A percentile compares a stretch with the other conserved stretches of the same genome.
Evolutionary conservation across 2,329 filamentous ascomycete genomes (phyloP).

Genomic region (Alternaria incomplexa): DNA sequence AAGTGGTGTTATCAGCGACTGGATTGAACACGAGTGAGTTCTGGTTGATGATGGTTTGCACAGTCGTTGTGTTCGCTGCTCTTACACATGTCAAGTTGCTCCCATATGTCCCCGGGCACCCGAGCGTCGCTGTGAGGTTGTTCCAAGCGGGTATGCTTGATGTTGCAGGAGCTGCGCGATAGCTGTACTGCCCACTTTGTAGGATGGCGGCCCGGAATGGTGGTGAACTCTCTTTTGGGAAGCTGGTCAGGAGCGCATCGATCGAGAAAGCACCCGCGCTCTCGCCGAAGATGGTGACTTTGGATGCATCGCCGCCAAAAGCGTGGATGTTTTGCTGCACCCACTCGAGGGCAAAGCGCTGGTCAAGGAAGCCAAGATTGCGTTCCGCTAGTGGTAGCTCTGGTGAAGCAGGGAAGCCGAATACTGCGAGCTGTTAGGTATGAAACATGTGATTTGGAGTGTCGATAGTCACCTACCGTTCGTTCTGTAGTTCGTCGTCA

Average conservation of each 20-base stretch:
- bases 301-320: constrained; percentile 57
- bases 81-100: constrained; percentile 33
- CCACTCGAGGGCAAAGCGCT: constrained; percentile 62
- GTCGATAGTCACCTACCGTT: constrained; percentile 13
- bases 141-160: constrained; percentile 27
- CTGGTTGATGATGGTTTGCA: constrained; percentile 26
- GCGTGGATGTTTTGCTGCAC: constrained; percentile 56
- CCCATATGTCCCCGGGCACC: constrained; percentile 24
- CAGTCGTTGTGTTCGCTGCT: constrained; percentile 20
- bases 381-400: constrained; percentile 24
- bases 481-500: constrained; percentile 38
- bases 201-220: constrained; percentile 41
- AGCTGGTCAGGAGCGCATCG: constrained; percentile 38
- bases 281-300: constrained; percentile 56
- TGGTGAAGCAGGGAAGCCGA: constrained; percentile 35
- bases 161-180: constrained; percentile 14
- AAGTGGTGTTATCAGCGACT: constrained; percentile 29
- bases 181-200: constrained; percentile 35
- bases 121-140: constrained; percentile 24
- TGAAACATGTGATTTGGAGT: too few species aligned
- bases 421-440: constrained; percentile 20
- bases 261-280: constrained; percentile 34
- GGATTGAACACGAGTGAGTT: constrained; percentile 28
- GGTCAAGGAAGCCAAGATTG: constrained; percentile 64
- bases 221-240: constrained; percentile 20